Conservation (phyloP, 257 asterid species). For the Solanum raphanifolium region DNA sequence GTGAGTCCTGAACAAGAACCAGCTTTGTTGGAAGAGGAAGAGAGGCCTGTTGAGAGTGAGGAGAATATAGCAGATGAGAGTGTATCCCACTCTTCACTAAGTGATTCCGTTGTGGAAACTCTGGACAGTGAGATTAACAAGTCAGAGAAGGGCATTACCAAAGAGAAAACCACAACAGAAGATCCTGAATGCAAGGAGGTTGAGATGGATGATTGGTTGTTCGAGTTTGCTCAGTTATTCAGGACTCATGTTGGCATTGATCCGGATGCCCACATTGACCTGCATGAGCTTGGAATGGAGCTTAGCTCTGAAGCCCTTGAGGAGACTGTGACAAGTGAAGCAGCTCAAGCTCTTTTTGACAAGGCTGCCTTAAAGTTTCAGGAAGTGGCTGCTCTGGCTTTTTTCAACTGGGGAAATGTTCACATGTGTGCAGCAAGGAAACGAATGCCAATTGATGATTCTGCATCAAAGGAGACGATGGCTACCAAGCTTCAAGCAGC, state of each 20-base stretch:
- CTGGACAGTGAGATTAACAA: slow-evolving; percentile 39
- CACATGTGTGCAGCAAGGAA: slow-evolving; percentile 94
- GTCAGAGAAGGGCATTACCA: slow-evolving; percentile 23
- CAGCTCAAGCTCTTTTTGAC: slow-evolving; percentile 69
- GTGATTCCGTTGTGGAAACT: slow-evolving; percentile 38
- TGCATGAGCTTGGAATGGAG: slow-evolving; percentile 94
- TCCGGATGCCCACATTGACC: slow-evolving; percentile 82
- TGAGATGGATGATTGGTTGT: slow-evolving; percentile 93
- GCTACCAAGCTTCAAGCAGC: slow-evolving; percentile 57
- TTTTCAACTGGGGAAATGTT: slow-evolving; percentile 97
- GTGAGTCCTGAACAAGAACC: slow-evolving; percentile 96
- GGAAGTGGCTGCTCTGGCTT: slow-evolving; percentile 88
- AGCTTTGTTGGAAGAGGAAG: slow-evolving; percentile 58
- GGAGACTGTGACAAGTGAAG: slow-evolving; percentile 78
- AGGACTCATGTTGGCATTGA: slow-evolving; percentile 81
- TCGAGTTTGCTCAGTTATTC: slow-evolving; percentile 90
- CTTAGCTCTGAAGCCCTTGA: slow-evolving; percentile 85
- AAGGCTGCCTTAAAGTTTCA: slow-evolving; percentile 76
- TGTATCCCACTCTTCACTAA: slow-evolving; percentile 32
- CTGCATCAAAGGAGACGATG: slow-evolving; percentile 48
- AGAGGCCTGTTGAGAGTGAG: slow-evolving; percentile 34
- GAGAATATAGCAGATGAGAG: slow-evolving; percentile 37
- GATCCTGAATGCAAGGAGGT: slow-evolving; percentile 75
- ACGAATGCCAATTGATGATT: slow-evolving; percentile 70
- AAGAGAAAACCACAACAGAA: slow-evolving; percentile 40